A percentile compares a stretch with the other conserved stretches of the same genome.
These are phyloP conservation scores for Penicillium sp. DNA, from an alignment of 2,329 filamentous ascomycete species.

Conservation along the genomic window DNA sequence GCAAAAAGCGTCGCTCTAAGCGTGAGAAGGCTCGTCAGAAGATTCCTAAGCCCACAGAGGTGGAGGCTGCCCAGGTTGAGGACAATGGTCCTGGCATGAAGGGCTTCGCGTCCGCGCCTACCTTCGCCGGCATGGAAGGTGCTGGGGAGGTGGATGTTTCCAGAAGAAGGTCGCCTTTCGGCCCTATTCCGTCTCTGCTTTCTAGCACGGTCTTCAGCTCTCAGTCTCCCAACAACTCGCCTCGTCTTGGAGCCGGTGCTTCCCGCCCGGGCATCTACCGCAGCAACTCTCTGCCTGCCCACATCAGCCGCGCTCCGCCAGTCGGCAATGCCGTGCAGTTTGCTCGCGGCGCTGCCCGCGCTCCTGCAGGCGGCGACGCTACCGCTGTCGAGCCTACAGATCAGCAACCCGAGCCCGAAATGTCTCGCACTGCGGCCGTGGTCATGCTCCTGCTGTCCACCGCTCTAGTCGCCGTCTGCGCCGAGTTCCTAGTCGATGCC, in stretches of 20 bases:
- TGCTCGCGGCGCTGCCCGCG: slow-evolving; percentile 33
- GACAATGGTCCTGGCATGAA: slow-evolving; percentile 7
- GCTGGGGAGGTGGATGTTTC: slow-evolving; percentile 15
- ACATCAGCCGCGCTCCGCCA: slow-evolving; percentile 24
- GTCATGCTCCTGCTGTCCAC: slow-evolving; percentile 56
- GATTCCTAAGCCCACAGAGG: slow-evolving; percentile 4
- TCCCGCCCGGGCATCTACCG: slow-evolving; percentile 26
- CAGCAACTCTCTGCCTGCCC: slow-evolving; percentile 33
- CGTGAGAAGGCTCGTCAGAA: slow-evolving; percentile 15
- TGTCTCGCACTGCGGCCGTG: slow-evolving; percentile 58
- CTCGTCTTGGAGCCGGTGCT: slow-evolving; percentile 13
- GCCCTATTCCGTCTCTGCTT: slow-evolving; percentile 32
- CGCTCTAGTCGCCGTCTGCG: slow-evolving; percentile 59
- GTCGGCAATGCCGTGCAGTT: slow-evolving; percentile 37
- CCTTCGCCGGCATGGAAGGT: slow-evolving; percentile 9
- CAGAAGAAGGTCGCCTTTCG: slow-evolving; percentile 30
- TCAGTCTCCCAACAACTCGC: slow-evolving; percentile 9
- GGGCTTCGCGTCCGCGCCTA: slow-evolving; percentile 14
- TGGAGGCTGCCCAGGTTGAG: not conserved
- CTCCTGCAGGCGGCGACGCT: slow-evolving; percentile 17
- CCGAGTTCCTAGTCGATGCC: slow-evolving; percentile 72
- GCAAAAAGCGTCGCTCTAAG: slow-evolving; percentile 20
- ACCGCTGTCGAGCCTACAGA: slow-evolving; percentile 9
- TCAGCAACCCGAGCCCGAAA: slow-evolving; percentile 30
- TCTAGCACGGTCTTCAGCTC: slow-evolving; percentile 37